A percentile compares a stretch with the other conserved stretches of the same genome.
Evolutionary conservation across 2,329 filamentous ascomycete genomes (phyloP).

Genomic region (Claviceps sp.): DNA sequence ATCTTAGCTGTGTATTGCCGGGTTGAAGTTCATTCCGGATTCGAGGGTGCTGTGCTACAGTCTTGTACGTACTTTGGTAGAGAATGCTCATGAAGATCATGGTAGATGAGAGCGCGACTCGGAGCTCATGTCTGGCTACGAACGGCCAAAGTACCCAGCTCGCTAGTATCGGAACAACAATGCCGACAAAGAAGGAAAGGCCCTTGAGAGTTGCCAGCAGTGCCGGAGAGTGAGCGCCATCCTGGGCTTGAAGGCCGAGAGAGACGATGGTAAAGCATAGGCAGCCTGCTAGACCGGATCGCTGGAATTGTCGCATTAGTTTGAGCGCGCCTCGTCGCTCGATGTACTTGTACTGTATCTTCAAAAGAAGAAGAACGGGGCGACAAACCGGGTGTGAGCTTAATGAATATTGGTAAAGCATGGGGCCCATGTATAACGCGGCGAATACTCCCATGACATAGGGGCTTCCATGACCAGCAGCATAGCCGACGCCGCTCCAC

Average conservation of each 20-base stretch:
- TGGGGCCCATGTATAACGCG: slow-evolving; percentile 43
- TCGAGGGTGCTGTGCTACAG: background rate
- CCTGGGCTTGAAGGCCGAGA: slow-evolving; percentile 23
- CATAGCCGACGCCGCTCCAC: slow-evolving; percentile 40
- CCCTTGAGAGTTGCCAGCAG: slow-evolving; percentile 34
- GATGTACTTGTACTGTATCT: no score
- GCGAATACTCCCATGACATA: slow-evolving; percentile 43
- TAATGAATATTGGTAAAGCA: slow-evolving; percentile 42
- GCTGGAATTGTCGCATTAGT: slow-evolving; percentile 13
- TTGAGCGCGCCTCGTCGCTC: no score
- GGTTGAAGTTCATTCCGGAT: no score
- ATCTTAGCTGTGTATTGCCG: background rate
- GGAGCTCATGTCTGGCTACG: slow-evolving; percentile 43
- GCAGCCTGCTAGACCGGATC: slow-evolving; percentile 45
- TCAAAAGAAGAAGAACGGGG: no score
- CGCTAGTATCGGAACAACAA: slow-evolving; percentile 37
- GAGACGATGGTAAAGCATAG: slow-evolving; percentile 43
- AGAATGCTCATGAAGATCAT: slow-evolving; percentile 44
- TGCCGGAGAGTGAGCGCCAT: slow-evolving; percentile 19
- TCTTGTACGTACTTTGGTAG: slow-evolving; percentile 29
- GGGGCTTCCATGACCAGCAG: slow-evolving; percentile 36
- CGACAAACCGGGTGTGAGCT: slow-evolving; percentile 33
- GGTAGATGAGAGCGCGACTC: slow-evolving; percentile 41
- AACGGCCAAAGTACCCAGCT: slow-evolving; percentile 51
- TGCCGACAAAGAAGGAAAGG: slow-evolving; percentile 37